Conservation (phyloP, 2,329 filamentous ascomycete species). For the Scortechinia acanthostroma region DNA sequence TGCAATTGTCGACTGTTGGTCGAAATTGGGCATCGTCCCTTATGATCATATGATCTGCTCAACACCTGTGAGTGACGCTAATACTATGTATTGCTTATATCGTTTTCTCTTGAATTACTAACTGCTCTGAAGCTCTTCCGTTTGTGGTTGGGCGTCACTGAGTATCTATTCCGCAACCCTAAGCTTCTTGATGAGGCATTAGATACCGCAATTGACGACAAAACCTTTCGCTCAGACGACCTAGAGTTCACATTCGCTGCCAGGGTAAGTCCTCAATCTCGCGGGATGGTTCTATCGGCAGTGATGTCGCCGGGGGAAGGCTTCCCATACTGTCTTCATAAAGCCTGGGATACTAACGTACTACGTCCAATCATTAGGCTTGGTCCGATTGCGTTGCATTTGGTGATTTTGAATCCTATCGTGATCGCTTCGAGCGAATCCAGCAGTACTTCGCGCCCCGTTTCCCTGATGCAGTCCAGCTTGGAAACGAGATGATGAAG, state of each 20-base stretch:
- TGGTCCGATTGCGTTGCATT: conserved; percentile 61
- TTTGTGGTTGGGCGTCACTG: conserved; percentile 92
- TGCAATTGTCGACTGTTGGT: conserved; percentile 98
- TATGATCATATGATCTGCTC: conserved; percentile 99
- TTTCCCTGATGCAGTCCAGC: conserved; percentile 51
- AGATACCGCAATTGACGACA: conserved; percentile 78
- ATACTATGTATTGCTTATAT: too few relatives aligned
- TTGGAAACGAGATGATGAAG: conserved; percentile 65
- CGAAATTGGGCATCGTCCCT: conserved; percentile 81
- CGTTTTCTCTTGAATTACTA: not conserved
- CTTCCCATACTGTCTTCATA: too few relatives aligned
- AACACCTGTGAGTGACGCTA: conserved; percentile 51
- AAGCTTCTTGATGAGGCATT: conserved; percentile 78
- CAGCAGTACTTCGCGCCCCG: conserved; percentile 56
- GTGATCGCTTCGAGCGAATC: conserved; percentile 58
- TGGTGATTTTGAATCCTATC: conserved; percentile 57
- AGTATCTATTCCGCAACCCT: conserved; percentile 84
- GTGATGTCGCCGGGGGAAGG: too few relatives aligned
- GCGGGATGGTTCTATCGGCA: too few relatives aligned
- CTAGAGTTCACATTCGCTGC: conserved; percentile 97
- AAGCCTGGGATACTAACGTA: conserved; percentile 1
- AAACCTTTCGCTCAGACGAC: conserved; percentile 88
- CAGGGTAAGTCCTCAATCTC: conserved; percentile 89
- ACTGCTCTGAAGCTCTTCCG: conserved; percentile 61
- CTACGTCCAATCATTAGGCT: too few relatives aligned